Percentiles rank a stretch among this genome's conserved stretches.
Conservation (phyloP, 169 alveolate genomes). For the Cryptosporidium bovis region DNA sequence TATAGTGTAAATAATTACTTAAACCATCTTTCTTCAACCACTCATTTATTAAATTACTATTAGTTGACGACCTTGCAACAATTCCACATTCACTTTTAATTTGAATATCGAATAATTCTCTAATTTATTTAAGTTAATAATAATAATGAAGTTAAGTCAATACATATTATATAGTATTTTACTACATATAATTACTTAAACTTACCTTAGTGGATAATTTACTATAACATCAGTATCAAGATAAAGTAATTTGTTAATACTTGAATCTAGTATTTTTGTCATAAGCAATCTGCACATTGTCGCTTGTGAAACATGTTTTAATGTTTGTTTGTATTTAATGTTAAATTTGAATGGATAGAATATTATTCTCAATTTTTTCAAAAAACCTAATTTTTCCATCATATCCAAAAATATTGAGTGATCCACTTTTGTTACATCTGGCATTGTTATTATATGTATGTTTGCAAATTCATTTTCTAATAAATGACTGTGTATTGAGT, state of each 20-base stretch:
- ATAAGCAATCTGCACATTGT: slow-evolving; percentile 74
- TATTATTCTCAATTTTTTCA: slow-evolving; percentile 20
- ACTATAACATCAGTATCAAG: slow-evolving; percentile 68
- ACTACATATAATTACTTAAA: not conserved
- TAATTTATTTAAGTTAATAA: not conserved
- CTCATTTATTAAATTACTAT: slow-evolving; percentile 45
- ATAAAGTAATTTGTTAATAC: slow-evolving; percentile 60
- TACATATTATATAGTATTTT: not conserved
- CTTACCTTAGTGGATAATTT: slow-evolving; percentile 60
- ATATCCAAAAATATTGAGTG: slow-evolving; percentile 1
- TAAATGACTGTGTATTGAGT: slow-evolving; percentile 51
- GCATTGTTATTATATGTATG: slow-evolving; percentile 51
- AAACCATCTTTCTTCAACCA: slow-evolving; percentile 70
- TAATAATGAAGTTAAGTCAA: not conserved
- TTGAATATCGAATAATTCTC: slow-evolving; percentile 40
- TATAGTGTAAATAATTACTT: slow-evolving; percentile 4
- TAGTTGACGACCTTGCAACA: slow-evolving; percentile 70
- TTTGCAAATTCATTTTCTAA: slow-evolving; percentile 25
- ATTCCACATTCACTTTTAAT: slow-evolving; percentile 62
- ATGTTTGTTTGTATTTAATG: slow-evolving; percentile 45
- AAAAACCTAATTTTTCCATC: slow-evolving; percentile 26
- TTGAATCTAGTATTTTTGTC: slow-evolving; percentile 36
- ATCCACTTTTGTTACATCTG: slow-evolving; percentile 49
- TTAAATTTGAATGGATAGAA: slow-evolving; percentile 60
- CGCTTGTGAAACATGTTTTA: slow-evolving; percentile 71